Conservation (phyloP, 345 rosid species). For the Theobroma cacao region DNA sequence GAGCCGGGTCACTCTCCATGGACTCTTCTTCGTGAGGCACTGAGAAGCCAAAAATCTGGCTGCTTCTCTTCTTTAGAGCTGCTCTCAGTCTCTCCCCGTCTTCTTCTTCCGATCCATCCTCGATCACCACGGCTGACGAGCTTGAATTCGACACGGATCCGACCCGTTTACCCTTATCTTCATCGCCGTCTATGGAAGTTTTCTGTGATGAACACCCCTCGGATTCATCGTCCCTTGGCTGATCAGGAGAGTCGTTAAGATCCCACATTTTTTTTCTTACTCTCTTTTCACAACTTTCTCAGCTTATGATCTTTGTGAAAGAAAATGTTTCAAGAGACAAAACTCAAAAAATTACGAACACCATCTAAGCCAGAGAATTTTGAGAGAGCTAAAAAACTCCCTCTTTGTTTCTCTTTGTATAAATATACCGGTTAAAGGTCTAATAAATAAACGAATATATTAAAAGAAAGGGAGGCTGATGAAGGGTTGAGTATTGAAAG, state of each 20-base stretch:
- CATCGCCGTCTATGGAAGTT: conserved; percentile 34
- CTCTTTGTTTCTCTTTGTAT: not conserved
- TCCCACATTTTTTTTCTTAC: conserved; percentile 56
- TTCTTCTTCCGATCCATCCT: conserved; percentile 79
- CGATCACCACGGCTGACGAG: conserved; percentile 77
- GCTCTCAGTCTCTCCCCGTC: conserved; percentile 29
- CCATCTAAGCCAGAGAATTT: conserved; percentile 10
- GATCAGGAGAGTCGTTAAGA: conserved; percentile 71
- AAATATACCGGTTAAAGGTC: not conserved
- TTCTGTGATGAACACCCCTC: conserved; percentile 48
- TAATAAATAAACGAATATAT: not conserved
- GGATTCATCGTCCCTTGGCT: conserved; percentile 40
- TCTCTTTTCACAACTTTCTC: not conserved
- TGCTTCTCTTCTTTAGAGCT: conserved; percentile 36
- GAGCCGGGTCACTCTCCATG: conserved; percentile 36
- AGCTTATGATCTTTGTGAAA: not conserved
- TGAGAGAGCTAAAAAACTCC: not conserved
- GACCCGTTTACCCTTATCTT: conserved; percentile 64
- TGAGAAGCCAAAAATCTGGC: conserved; percentile 53
- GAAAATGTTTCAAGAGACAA: not conserved
- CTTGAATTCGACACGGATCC: conserved; percentile 76
- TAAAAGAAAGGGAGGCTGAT: too few species aligned
- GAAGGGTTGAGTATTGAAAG: conserved; percentile 4
- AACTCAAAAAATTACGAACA: conserved; percentile 1
- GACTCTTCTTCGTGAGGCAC: conserved; percentile 26